Evolutionary conservation across 169 alveolate genomes (phyloP).

Genomic region (Pseudocohnilembus persalinus): DNA sequence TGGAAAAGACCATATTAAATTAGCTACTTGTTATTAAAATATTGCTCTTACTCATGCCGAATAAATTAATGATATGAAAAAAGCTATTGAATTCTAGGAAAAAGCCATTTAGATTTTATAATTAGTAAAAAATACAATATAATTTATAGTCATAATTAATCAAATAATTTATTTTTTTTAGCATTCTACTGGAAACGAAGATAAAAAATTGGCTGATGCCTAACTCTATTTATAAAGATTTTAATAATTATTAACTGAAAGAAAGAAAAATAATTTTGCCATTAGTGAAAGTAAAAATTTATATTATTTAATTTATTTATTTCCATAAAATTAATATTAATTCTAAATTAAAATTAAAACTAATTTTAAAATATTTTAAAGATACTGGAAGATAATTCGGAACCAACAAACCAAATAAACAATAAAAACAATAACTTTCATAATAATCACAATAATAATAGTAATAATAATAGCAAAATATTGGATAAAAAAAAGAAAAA

Average conservation of each 20-base stretch:
- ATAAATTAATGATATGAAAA: conserved; percentile 45
- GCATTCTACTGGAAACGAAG: conserved; percentile 27
- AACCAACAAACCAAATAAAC: conserved; percentile 9
- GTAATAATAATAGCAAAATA: conserved; percentile 4
- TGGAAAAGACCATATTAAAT: conserved; percentile 61
- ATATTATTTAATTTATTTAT: too few relatives aligned
- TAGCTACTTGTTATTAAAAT: conserved; percentile 60
- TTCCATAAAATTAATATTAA: too few relatives aligned
- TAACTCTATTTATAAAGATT: conserved; percentile 22
- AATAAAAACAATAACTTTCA: conserved; percentile 1
- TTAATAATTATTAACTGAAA: conserved; percentile 32
- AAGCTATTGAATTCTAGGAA: conserved; percentile 68
- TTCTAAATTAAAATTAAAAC: neutral
- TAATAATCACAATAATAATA: conserved; percentile 11
- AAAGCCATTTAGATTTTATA: conserved; percentile 50
- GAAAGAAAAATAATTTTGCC: conserved; percentile 22
- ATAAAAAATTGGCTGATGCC: conserved; percentile 32
- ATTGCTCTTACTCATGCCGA: conserved; percentile 63
- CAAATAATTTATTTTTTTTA: neutral
- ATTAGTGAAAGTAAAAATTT: conserved; percentile 1
- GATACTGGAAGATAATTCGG: conserved; percentile 38
- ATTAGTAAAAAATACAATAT: conserved; percentile 15
- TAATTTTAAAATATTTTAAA: neutral
- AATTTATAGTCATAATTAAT: neutral
- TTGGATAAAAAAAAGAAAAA: neutral